Base-by-base conservation (phyloP, 768 basidiomycete genomes). In the Termitomyces titanicus region DNA sequence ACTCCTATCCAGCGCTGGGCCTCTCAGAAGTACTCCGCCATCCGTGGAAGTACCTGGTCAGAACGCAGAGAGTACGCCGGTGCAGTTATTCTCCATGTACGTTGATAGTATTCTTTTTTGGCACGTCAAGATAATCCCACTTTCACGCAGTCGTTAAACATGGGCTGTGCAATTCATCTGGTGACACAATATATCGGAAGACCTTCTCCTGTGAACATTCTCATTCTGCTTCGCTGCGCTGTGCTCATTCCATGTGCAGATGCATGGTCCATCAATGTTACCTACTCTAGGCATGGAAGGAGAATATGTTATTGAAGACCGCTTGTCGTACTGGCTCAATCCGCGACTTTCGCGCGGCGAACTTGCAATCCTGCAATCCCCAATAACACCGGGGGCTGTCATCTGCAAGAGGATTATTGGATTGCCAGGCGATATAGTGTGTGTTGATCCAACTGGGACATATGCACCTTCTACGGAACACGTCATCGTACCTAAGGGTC, bases 381-480 rank as follows among this genome's bases (percentile, higher is more conserved):
- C 94, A 11, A 66, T 84, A 45, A 78, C 84, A 53, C 89, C 88
- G 2, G 70, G 71, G 3, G 80, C 80, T 45, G 72, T 84, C 27
- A 80, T 96, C 34, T 95, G 92, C 73, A 98, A 98, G 74, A 84
- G 96, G 39, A 74, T 98, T 11, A 79, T 96, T 34, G 96, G 94
- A 2, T 73, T 98, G 22, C 89, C 94, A 22, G 95, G 96, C 4
- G 96, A 98, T 70, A 72, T 86, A 34, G 68, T 98, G 29, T 93
- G 92, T 57, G 88, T 94, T 20, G 94, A 98, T 67, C 95, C 95
- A 18, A 87, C 86, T 3, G 88, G 88, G 4, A 60, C 69, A 48
- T 72, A 73, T 47, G 85, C 82, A 9, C 82, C 85, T 10, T 83
- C 85, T 11, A 78, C 77, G 15, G 88, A 88, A 57, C 90, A 93